A percentile compares a stretch with the other conserved stretches of the same genome.
These are phyloP conservation scores for Aegilops tauschii DNA, from an alignment of 176 grass and related monocot genomes.

Conservation along the genomic window DNA sequence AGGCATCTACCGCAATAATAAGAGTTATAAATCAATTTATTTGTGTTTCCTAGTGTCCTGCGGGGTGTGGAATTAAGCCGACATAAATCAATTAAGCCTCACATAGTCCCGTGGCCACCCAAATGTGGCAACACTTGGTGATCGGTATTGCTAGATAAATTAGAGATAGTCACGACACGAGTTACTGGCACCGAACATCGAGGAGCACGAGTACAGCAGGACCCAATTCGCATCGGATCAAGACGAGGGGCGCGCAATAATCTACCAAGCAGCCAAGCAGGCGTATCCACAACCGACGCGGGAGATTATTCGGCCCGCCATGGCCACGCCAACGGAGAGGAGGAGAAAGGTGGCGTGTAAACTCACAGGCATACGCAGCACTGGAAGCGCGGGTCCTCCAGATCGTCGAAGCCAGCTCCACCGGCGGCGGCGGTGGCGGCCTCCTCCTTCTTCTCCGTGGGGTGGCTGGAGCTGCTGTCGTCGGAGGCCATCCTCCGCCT, in stretches of 20 bases:
- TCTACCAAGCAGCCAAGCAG: not conserved
- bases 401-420: conserved; percentile 17
- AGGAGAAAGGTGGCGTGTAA: not conserved
- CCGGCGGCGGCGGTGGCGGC: not conserved
- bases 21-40: not conserved
- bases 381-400: conserved; percentile 43
- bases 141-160: not conserved
- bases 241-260: not conserved
- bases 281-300: not conserved
- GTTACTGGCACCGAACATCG: not conserved
- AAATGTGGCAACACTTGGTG: not conserved
- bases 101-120: not conserved
- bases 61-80: not conserved
- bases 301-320: not conserved
- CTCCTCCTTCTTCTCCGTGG: not conserved
- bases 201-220: not conserved
- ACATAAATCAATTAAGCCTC: not conserved
- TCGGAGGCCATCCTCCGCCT: conserved; percentile 40
- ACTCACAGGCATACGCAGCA: conserved; percentile 95
- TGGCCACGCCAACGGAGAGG: not conserved
- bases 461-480: not conserved
- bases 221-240: not conserved
- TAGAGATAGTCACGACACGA: not conserved
- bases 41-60: not conserved
- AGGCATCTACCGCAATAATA: not conserved